Evolutionary conservation across 2,329 filamentous ascomycete genomes (phyloP).

Genomic region (Cucurbitaria berberidis): DNA sequence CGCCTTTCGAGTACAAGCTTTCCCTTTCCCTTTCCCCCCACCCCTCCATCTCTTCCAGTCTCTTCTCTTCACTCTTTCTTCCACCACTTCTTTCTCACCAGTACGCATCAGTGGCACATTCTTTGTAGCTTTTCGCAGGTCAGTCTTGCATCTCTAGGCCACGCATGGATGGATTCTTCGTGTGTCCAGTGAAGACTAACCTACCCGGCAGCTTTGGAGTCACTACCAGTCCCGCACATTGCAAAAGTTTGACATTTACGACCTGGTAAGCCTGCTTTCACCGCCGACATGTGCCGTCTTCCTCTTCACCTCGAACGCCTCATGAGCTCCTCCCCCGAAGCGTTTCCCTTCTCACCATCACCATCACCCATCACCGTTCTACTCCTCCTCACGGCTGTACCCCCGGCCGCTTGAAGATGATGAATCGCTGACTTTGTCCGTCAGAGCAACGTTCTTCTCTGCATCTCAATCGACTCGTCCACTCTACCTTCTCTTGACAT

Average conservation of each 20-base stretch:
- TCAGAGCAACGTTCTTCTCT: slow-evolving; percentile 41
- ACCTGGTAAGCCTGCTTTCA: slow-evolving; percentile 40
- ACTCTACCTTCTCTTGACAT: slow-evolving; percentile 20
- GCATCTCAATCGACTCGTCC: slow-evolving; percentile 37
- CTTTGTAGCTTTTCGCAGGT: slow-evolving; percentile 54
- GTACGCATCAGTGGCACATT: slow-evolving; percentile 53
- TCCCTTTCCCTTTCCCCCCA: slow-evolving; percentile 22
- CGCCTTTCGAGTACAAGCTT: slow-evolving; percentile 24
- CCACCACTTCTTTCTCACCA: slow-evolving; percentile 49
- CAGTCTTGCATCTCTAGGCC: slow-evolving; percentile 19
- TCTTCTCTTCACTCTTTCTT: slow-evolving; percentile 39
- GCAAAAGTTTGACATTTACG: slow-evolving; percentile 51
- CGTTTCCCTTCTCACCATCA: slow-evolving; percentile 27
- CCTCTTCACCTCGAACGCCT: slow-evolving; percentile 13
- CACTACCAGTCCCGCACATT: slow-evolving; percentile 49
- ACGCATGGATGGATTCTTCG: too few species aligned
- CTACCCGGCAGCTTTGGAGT: slow-evolving; percentile 46
- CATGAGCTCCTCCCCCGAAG: slow-evolving; percentile 1
- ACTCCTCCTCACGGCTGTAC: background rate
- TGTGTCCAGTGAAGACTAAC: slow-evolving; percentile 25
- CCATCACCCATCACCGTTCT: slow-evolving; percentile 15
- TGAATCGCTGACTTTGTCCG: slow-evolving; percentile 16
- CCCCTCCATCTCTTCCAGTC: slow-evolving; percentile 22
- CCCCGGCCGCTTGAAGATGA: background rate
- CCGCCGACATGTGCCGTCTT: slow-evolving; percentile 3